Evolutionary conservation across 2,329 filamentous ascomycete species (phyloP).

Genomic region (Hypomyces perniciosus): DNA sequence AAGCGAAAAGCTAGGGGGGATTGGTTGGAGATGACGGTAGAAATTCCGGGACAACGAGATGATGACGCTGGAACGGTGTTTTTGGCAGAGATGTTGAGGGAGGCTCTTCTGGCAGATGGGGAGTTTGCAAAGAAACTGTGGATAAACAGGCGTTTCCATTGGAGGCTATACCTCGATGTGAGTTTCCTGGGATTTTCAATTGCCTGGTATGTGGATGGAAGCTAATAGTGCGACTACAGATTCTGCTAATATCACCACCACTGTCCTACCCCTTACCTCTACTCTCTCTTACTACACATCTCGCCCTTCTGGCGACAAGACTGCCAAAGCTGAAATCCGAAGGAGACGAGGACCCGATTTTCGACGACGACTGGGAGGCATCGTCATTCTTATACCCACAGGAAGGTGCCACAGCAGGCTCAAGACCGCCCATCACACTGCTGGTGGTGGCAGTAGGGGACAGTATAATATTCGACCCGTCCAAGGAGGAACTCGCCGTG

Average conservation of each 20-base stretch:
- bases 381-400: conserved; percentile 70
- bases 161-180: conserved; percentile 93
- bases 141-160: conserved; percentile 91
- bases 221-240: conserved; percentile 43
- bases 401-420: conserved; percentile 25
- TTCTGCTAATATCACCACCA: conserved; percentile 86
- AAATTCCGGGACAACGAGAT: conserved; percentile 85
- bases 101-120: conserved; percentile 73
- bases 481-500: conserved; percentile 84
- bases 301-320: conserved; percentile 82
- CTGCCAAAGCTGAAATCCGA: conserved; percentile 82
- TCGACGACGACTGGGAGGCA: conserved; percentile 95
- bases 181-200: conserved; percentile 29
- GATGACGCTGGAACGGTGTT: conserved; percentile 89
- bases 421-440: conserved; percentile 77
- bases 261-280: conserved; percentile 90
- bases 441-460: conserved; percentile 80
- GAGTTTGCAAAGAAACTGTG: conserved; percentile 65
- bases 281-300: conserved; percentile 85
- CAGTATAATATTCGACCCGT: conserved; percentile 92
- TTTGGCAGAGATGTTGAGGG: conserved; percentile 78
- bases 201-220: conserved; percentile 1
- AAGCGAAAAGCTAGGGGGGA: conserved; percentile 46
- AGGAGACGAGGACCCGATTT: conserved; percentile 90
- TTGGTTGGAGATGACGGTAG: conserved; percentile 87